phyloP scores from a whole-genome alignment of 768 basidiomycete species.

The Tulasnella sp. region DNA sequence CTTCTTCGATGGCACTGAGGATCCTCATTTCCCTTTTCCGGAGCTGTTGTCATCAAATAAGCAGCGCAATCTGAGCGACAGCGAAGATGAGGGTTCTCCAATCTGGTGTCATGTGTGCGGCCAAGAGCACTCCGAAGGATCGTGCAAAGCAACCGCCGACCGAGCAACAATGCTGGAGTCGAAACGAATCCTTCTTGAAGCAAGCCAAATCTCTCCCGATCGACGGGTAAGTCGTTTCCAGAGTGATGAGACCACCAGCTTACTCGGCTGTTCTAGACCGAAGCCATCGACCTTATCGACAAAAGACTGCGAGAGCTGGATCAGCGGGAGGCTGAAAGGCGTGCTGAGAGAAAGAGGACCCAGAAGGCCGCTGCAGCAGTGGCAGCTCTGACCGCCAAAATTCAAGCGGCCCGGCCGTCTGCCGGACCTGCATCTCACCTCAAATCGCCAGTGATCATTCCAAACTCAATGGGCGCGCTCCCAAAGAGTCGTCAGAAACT shows the following conservation, averaged over 20 bases:
- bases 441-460: not conserved
- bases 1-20: not conserved
- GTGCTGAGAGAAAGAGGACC: not conserved
- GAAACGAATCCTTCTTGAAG: not conserved
- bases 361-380: not conserved
- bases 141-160: constrained; percentile 36
- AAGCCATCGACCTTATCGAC: constrained; percentile 62
- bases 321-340: not conserved
- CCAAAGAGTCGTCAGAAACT: not conserved
- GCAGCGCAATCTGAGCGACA: not conserved
- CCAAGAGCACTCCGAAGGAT: constrained; percentile 47
- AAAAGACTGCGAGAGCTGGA: constrained; percentile 35
- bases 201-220: not conserved
- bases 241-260: not conserved
- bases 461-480: not conserved
- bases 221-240: not conserved
- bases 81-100: not conserved
- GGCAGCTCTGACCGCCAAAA: not conserved
- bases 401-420: not conserved
- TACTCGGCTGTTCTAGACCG: constrained; percentile 31
- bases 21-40: constrained; percentile 5
- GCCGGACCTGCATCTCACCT: not conserved
- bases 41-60: not conserved
- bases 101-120: constrained; percentile 48
- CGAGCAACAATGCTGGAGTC: not conserved